Base-by-base conservation (phyloP, 805 yeast species). In the Blastobotrys americana region DNA sequence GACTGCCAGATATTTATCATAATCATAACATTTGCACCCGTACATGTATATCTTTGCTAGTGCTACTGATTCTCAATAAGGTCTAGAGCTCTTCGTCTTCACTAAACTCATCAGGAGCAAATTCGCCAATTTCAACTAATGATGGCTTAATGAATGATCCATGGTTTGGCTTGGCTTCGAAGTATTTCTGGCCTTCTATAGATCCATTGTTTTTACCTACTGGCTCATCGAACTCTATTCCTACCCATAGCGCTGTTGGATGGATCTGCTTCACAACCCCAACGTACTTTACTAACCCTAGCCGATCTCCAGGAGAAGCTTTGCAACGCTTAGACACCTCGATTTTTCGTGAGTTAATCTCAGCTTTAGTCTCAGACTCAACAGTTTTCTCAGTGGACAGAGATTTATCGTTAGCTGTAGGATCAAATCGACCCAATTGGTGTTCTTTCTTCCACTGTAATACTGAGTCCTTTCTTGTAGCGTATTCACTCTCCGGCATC, bases 121-220 rank as follows among this genome's bases (percentile, higher is more conserved):
- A 81, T 47, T 81, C 84, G 1, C 94, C 89, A 3, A 79, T 76
- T 48, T 80, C 81, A 3, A 89, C 80, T 42, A 69, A 72, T 8
- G 61, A 63, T 0, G 96, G 94, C 47, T 76, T 76, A 10, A 88
- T 77, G 60, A 90, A 86, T 4, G 87, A 78, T 3, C 97, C 97
- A 55, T 84, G 80, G 17, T 73, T 72, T 0, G 55, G 56, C 4
- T 57, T 56, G 25, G 87, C 77, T 3, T 66, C 56, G 58, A 90
- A 89, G 51, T 84, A 73, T 28, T 70, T 55, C 1, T 53, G 59
- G 0, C 85, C 88, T 28, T 78, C 76, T 34, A 87, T 66, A 17
- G 77, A 64, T 0, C 97, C 97, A 57, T 86, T 77, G 56, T 89
- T 86, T 60, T 83, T 86, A 3, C 97, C 97, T 5, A 75, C 73